Evolutionary conservation across 2,329 filamentous ascomycete genomes (phyloP).

Genomic region (Penicillium concentricum): DNA sequence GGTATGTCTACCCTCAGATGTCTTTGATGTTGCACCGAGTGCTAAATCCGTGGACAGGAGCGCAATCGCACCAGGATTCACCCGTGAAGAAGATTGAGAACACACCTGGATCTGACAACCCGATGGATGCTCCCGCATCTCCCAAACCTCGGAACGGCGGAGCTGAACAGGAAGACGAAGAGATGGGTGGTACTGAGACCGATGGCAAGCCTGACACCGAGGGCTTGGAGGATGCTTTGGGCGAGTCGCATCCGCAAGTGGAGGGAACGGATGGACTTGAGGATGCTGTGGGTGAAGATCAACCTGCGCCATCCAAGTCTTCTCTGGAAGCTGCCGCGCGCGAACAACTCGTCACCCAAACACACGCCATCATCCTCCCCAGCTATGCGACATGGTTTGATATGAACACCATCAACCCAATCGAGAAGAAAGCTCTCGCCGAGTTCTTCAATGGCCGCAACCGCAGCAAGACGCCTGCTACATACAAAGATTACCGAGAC

Average conservation of each 20-base stretch:
- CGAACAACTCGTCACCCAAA: constrained; percentile 88
- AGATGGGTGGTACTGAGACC: constrained; percentile 68
- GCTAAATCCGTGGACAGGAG: constrained; percentile 25
- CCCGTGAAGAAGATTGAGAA: constrained; percentile 32
- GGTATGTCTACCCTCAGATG: constrained; percentile 27
- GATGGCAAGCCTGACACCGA: constrained; percentile 48
- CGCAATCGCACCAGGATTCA: constrained; percentile 36
- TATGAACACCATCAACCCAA: constrained; percentile 86
- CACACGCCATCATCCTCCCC: constrained; percentile 91
- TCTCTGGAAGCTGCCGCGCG: constrained; percentile 81
- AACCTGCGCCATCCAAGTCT: constrained; percentile 71
- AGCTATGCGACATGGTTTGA: constrained; percentile 99
- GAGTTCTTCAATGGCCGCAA: constrained; percentile 99
- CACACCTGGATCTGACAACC: constrained; percentile 56
- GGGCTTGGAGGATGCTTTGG: constrained; percentile 47
- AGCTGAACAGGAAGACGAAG: constrained; percentile 66
- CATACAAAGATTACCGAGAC: constrained; percentile 98
- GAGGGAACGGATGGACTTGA: constrained; percentile 41
- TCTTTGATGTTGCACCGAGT: constrained; percentile 14
- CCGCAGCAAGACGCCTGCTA: constrained; percentile 92
- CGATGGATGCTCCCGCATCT: constrained; percentile 67
- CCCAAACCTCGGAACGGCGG: constrained; percentile 62
- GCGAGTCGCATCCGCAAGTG: constrained; percentile 43
- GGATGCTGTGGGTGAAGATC: constrained; percentile 49
- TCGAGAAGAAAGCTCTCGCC: constrained; percentile 90